A percentile compares a stretch with the other conserved stretches of the same genome.
Evolutionary conservation across 2,329 filamentous ascomycete genomes (phyloP).

Genomic region (Scolecobasidium constrictum): DNA sequence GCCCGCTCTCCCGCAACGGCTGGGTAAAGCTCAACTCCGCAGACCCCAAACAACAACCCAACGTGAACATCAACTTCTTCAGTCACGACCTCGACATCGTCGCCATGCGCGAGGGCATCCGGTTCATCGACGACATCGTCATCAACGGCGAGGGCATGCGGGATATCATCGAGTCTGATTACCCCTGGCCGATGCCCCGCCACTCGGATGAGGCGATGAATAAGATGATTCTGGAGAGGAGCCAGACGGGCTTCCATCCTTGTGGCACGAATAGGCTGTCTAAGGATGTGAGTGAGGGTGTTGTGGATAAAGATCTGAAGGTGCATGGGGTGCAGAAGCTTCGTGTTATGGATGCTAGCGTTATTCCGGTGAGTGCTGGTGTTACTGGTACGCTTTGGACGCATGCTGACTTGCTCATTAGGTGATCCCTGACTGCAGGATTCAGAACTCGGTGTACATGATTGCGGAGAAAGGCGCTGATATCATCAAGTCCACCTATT

Average conservation of each 20-base stretch:
- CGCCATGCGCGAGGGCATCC: constrained; percentile 47
- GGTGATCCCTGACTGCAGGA: constrained; percentile 44
- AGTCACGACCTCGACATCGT: constrained; percentile 42
- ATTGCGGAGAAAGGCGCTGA: constrained; percentile 45
- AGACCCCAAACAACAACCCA: constrained; percentile 26
- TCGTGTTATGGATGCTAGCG: constrained; percentile 25
- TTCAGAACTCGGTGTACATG: constrained; percentile 52
- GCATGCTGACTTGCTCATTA: constrained; percentile 45
- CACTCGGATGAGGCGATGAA: constrained; percentile 47
- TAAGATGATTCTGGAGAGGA: constrained; percentile 42
- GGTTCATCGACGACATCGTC: constrained; percentile 47
- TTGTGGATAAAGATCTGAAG: constrained; percentile 20
- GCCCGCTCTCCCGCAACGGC: constrained; percentile 33
- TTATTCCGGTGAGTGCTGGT: constrained; percentile 20
- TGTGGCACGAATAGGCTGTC: constrained; percentile 37
- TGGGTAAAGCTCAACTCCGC: constrained; percentile 30
- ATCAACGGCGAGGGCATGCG: constrained; percentile 46
- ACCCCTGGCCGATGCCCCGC: constrained; percentile 51
- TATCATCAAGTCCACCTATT: constrained; percentile 34
- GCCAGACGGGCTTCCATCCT: constrained; percentile 44
- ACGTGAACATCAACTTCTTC: constrained; percentile 35
- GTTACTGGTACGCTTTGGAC: constrained; percentile 28
- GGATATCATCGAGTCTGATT: constrained; percentile 42
- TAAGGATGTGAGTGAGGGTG: constrained; percentile 36
- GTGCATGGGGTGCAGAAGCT: constrained; percentile 24